phyloP scores from a whole-genome alignment of 1,284 basidiomycete species.

The Amylostereum chailletii region DNA sequence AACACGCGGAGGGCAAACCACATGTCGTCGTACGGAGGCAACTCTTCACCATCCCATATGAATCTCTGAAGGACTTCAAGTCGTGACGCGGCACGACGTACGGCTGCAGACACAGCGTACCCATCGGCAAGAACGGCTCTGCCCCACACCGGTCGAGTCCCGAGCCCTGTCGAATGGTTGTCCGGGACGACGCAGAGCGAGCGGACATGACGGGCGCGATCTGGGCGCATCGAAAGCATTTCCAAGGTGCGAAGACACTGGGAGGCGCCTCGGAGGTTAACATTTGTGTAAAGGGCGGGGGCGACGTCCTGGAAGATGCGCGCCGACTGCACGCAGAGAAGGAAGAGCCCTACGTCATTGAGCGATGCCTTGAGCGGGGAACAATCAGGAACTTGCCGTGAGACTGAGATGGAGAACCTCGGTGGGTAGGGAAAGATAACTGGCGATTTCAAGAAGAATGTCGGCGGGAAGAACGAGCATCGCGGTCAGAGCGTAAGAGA shows the following conservation, averaged over 20 bases:
- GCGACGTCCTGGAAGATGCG: conserved; percentile 41
- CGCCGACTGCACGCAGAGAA: conserved; percentile 23
- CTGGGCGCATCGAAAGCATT: conserved; percentile 46
- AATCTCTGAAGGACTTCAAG: conserved; percentile 59
- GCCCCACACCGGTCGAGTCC: conserved; percentile 16
- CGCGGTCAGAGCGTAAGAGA: background rate
- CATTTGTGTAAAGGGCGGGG: conserved; percentile 49
- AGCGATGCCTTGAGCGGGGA: no score
- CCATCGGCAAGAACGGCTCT: conserved; percentile 25
- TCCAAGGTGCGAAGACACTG: conserved; percentile 54
- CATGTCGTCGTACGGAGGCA: conserved; percentile 60
- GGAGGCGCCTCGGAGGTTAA: conserved; percentile 39
- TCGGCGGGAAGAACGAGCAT: conserved; percentile 40
- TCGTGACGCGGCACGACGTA: conserved; percentile 33
- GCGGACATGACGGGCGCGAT: conserved; percentile 57
- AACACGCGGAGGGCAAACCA: conserved; percentile 60
- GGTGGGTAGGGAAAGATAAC: conserved; percentile 36
- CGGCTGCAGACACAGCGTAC: conserved; percentile 33
- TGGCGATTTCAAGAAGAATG: conserved; percentile 55
- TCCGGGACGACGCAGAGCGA: conserved; percentile 42
- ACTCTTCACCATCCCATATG: conserved; percentile 60
- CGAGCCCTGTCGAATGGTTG: background rate
- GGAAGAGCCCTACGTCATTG: no score
- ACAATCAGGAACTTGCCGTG: conserved; percentile 31
- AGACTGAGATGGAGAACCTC: conserved; percentile 51